Base-by-base conservation (phyloP, 768 basidiomycete species). In the Peribolospora kevripleyi region DNA sequence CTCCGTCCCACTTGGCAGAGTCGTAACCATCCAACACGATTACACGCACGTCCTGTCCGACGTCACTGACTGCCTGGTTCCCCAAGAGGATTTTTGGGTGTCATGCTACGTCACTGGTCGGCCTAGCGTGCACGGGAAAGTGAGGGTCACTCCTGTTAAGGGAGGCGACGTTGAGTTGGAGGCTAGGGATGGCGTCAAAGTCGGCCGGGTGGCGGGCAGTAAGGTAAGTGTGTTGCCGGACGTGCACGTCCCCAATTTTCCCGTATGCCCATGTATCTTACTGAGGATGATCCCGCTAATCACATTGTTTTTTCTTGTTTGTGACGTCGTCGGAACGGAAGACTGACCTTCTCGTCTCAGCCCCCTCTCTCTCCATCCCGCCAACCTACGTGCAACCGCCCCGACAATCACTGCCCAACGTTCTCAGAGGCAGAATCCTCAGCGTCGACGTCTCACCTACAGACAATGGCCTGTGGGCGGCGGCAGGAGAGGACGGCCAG, bases 81-180 rank as follows among this genome's bases (percentile, higher is more conserved):
- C 80, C 71, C 39, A 74, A 4, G 82, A 84, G 56, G 73, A 72
- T 55, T 75, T 81, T 63, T 85, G 81, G 81, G 66, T 84, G 2
- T 84, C 82, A 3, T 79, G 77, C 63, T 84, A 84, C 68, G 55
- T 61, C 25, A 52, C 53, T 1, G 65, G 65, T 10, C 71, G 74
- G 55, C 48, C 65, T 0, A 71, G 70, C 3, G 73, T 81, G 0
- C 82, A 85, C 62, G 76, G 78, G 0, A 80, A 78, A 66, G 70
- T 81, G 36, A 66, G 68, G 37, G 73, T 75, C 4, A 64, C 69
- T 47, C 68, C 78, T 39, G n/a, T 42, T n/a, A 66, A 66, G 9
- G 72, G 79, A 57, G 63, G 60, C 7, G 68, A 71, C 2, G 70
- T 80, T 4, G 65, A 67, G 10, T 66, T 79, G 5, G 68, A 66